phyloP scores from a whole-genome alignment of 2,329 filamentous ascomycete species.

The Aspergillus amoenus region DNA sequence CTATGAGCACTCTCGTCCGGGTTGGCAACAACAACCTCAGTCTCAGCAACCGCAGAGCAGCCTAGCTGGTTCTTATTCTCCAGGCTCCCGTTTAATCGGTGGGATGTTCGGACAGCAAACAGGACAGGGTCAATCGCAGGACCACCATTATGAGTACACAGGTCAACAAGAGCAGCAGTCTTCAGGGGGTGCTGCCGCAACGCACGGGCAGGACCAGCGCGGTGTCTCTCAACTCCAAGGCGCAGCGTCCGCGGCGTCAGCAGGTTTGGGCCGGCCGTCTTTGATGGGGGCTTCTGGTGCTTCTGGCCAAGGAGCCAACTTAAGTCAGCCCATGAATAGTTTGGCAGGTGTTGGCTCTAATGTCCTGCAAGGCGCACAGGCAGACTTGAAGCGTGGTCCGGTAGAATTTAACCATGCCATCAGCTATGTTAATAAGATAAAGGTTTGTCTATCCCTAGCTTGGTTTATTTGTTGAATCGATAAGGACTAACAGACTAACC shows the following conservation, averaged over 20 bases:
- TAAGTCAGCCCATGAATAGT: constrained; percentile 56
- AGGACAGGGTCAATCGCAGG: constrained; percentile 40
- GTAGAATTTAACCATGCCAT: constrained; percentile 99
- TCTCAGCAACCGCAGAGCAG: constrained; percentile 32
- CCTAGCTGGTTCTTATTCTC: constrained; percentile 41
- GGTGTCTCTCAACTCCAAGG: constrained; percentile 66
- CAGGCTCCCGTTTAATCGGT: constrained; percentile 38
- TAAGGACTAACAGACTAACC: not conserved
- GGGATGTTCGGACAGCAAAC: constrained; percentile 38
- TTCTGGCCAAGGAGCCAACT: constrained; percentile 43
- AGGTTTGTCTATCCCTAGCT: constrained; percentile 58
- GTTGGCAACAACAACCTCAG: constrained; percentile 39
- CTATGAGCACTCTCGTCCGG: constrained; percentile 40
- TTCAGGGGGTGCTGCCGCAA: constrained; percentile 44
- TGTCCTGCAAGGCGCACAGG: constrained; percentile 55
- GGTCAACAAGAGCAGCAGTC: constrained; percentile 47
- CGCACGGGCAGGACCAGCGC: constrained; percentile 65
- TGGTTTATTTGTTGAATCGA: not conserved
- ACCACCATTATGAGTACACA: constrained; percentile 45
- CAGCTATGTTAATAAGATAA: constrained; percentile 99
- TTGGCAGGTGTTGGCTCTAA: constrained; percentile 62
- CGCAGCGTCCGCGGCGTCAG: constrained; percentile 62
- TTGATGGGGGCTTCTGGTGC: constrained; percentile 50
- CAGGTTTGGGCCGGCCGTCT: constrained; percentile 44
- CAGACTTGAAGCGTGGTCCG: constrained; percentile 74